Evolutionary conservation across 2,329 filamentous ascomycete species (phyloP).

Genomic region (Colletotrichum neosansevieriae): DNA sequence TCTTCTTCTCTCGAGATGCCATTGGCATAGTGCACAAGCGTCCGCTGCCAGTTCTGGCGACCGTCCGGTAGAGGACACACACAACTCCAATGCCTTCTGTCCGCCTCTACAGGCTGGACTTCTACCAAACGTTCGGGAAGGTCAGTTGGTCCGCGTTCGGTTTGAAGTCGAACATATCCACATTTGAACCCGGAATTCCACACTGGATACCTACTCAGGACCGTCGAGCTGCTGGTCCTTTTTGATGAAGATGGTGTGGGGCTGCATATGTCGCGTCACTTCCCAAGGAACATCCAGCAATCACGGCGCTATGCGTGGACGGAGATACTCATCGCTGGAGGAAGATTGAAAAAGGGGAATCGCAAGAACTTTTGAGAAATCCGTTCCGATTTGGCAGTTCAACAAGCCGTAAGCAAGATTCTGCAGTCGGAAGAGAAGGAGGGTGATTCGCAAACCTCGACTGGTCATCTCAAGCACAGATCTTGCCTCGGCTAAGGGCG

Average conservation of each 20-base stretch:
- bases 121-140: constrained; percentile 5
- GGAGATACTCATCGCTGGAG: not conserved
- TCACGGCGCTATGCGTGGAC: not conserved
- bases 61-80: not conserved
- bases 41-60: not conserved
- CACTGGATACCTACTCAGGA: not conserved
- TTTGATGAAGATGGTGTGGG: constrained; percentile 1
- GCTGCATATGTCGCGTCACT: not conserved
- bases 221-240: not conserved
- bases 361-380: not conserved
- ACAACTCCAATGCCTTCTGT: not conserved
- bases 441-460: constrained; percentile 19
- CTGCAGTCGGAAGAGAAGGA: constrained; percentile 2
- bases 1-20: too few species aligned
- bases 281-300: not conserved
- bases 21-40: not conserved
- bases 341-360: constrained; percentile 4
- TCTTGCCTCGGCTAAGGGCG: not conserved
- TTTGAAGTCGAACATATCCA: constrained; percentile 1
- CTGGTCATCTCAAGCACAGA: constrained; percentile 17
- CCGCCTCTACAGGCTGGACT: not conserved
- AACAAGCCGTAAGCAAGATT: not conserved
- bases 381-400: not conserved
- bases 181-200: constrained; percentile 5
- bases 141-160: not conserved